Percentiles rank a stretch among this genome's conserved stretches.
Conservation (phyloP, 768 basidiomycete genomes). For the Russula emetica region DNA sequence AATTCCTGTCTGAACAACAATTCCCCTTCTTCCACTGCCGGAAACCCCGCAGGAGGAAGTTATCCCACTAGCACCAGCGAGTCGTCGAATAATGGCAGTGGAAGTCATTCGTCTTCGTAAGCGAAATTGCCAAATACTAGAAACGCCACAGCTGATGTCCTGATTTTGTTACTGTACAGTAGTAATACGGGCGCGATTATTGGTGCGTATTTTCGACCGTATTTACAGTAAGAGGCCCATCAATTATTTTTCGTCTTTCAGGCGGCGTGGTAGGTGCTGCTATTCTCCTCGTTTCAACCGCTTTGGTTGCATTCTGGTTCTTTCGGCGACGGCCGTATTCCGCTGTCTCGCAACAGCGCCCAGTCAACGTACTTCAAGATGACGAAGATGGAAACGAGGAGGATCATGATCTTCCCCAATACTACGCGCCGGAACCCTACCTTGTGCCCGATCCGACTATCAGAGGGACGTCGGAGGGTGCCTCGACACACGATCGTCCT, state of each 20-base stretch:
- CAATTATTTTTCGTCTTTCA: conserved; percentile 40
- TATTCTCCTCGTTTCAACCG: conserved; percentile 42
- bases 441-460: conserved; percentile 60
- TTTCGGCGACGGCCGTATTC: conserved; percentile 44
- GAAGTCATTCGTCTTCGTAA: conserved; percentile 26
- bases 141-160: background rate
- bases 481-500: conserved; percentile 30
- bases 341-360: conserved; percentile 46
- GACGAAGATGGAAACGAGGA: conserved; percentile 49
- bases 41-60: conserved; percentile 67
- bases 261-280: conserved; percentile 58
- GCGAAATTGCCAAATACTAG: background rate
- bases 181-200: conserved; percentile 23
- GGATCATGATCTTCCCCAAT: conserved; percentile 57
- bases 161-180: too few relatives aligned
- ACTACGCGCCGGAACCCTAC: conserved; percentile 73
- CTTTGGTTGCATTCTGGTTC: conserved; percentile 46
- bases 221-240: background rate
- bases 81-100: conserved; percentile 29
- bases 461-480: conserved; percentile 38
- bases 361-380: conserved; percentile 60
- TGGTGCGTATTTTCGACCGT: conserved; percentile 13
- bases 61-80: conserved; percentile 55
- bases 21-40: conserved; percentile 76
- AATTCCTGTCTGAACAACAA: conserved; percentile 52